Conservation (phyloP, 805 yeast species). For the Blastobotrys terrestris region DNA sequence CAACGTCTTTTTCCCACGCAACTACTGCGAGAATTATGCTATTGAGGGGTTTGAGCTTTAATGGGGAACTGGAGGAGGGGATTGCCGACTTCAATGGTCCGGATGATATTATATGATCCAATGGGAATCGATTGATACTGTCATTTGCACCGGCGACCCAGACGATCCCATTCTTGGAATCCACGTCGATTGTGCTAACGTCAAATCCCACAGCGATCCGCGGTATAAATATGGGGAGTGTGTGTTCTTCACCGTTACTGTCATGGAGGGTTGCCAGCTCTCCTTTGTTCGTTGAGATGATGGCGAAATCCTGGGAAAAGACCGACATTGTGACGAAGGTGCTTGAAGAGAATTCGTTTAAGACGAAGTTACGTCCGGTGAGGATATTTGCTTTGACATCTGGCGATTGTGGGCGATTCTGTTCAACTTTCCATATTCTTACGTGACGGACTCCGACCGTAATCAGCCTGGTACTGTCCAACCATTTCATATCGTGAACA, state of each 20-base stretch:
- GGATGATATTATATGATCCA: background rate
- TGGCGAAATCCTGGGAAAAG: slow-evolving; percentile 27
- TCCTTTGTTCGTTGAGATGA: slow-evolving; percentile 26
- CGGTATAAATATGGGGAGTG: slow-evolving; percentile 12
- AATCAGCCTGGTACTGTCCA: slow-evolving; percentile 39
- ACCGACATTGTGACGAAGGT: slow-evolving; percentile 41
- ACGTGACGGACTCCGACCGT: slow-evolving; percentile 59
- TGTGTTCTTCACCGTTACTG: slow-evolving; percentile 5
- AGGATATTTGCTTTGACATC: slow-evolving; percentile 29
- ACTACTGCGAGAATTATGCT: background rate
- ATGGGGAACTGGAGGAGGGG: background rate
- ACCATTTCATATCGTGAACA: slow-evolving; percentile 53
- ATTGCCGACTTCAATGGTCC: slow-evolving; percentile 1
- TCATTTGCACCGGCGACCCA: slow-evolving; percentile 2
- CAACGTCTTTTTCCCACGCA: background rate
- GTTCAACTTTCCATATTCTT: slow-evolving; percentile 52
- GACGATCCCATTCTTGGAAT: background rate
- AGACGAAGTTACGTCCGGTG: slow-evolving; percentile 53
- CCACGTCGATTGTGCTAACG: slow-evolving; percentile 2
- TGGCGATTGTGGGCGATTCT: slow-evolving; percentile 9
- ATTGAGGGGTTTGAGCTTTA: background rate
- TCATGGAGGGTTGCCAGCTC: slow-evolving; percentile 19
- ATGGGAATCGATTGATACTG: background rate
- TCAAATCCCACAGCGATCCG: slow-evolving; percentile 1
- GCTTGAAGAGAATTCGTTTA: slow-evolving; percentile 45